Evolutionary conservation across 139 green algal genomes (phyloP).

Genomic region (Chlamydomonas asymmetrica): DNA sequence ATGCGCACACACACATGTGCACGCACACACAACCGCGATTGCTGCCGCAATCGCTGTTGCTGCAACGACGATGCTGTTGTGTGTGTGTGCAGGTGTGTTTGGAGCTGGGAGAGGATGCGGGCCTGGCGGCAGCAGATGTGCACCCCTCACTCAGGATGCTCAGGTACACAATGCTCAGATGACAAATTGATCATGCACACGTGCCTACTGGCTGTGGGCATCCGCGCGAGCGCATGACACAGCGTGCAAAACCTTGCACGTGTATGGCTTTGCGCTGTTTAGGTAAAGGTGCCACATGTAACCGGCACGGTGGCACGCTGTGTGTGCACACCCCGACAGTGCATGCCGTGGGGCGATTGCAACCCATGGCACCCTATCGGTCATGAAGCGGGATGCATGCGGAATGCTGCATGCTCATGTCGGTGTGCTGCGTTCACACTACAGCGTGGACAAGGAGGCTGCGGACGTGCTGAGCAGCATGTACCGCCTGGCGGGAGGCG

Average conservation of each 20-base stretch:
- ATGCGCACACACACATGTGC: neutral
- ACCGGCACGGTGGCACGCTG: neutral
- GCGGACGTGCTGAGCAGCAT: slow-evolving; percentile 26
- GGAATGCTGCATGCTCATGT: neutral
- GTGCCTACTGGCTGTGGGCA: neutral
- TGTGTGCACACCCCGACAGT: no score
- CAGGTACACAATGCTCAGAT: neutral
- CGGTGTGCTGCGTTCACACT: neutral
- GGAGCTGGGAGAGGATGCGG: slow-evolving; percentile 46
- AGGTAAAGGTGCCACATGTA: neutral
- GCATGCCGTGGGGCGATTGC: neutral
- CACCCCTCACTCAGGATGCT: slow-evolving; percentile 22
- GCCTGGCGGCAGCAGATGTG: slow-evolving; percentile 33
- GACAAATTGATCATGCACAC: neutral
- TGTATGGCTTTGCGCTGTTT: neutral
- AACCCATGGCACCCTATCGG: neutral
- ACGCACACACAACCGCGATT: slow-evolving; percentile 9
- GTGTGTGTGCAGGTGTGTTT: no score
- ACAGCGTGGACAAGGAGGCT: slow-evolving; percentile 23
- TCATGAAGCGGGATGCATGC: neutral
- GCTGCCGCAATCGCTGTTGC: no score
- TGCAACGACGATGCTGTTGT: no score
- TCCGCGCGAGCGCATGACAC: neutral
- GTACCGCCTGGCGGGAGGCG: slow-evolving; percentile 9
- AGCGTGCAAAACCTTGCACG: neutral